Percentiles rank a stretch among this genome's conserved stretches.
Evolutionary conservation across 495 filamentous ascomycete genomes (phyloP).

Genomic region (Talaromyces ruber): DNA sequence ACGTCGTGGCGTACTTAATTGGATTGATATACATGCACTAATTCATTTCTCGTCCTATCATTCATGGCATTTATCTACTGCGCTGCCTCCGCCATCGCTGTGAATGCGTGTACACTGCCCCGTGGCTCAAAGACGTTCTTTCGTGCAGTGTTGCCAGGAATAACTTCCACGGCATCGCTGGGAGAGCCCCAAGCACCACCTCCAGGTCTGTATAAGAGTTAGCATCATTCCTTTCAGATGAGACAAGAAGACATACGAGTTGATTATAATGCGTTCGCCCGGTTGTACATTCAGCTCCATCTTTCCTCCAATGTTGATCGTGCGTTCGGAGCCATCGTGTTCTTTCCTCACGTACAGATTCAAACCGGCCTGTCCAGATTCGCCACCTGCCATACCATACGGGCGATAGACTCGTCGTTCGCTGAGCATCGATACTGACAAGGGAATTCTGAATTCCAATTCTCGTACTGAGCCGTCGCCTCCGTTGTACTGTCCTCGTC

Average conservation of each 20-base stretch:
- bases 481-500: slow-evolving; percentile 66
- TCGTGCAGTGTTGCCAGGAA: background rate
- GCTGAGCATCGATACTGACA: slow-evolving; percentile 81
- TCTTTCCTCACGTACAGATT: slow-evolving; percentile 16
- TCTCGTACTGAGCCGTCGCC: slow-evolving; percentile 88
- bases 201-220: slow-evolving; percentile 11
- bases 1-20: background rate
- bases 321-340: slow-evolving; percentile 10
- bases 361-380: slow-evolving; percentile 38
- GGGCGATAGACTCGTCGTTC: slow-evolving; percentile 85
- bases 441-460: slow-evolving; percentile 85
- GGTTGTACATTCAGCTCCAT: slow-evolving; percentile 16
- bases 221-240: background rate
- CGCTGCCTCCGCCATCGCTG: slow-evolving; percentile 8
- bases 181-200: slow-evolving; percentile 15
- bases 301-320: slow-evolving; percentile 18
- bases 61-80: background rate
- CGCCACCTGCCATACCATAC: slow-evolving; percentile 81
- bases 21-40: background rate
- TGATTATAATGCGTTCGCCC: slow-evolving; percentile 14
- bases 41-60: background rate
- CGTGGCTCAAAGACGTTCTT: slow-evolving; percentile 9
- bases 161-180: background rate
- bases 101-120: slow-evolving; percentile 14
- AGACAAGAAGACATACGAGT: slow-evolving; percentile 9